These are phyloP conservation scores for Mediolabrus comicus DNA, from an alignment of 108 stramenopile species.

Conservation along the genomic window DNA sequence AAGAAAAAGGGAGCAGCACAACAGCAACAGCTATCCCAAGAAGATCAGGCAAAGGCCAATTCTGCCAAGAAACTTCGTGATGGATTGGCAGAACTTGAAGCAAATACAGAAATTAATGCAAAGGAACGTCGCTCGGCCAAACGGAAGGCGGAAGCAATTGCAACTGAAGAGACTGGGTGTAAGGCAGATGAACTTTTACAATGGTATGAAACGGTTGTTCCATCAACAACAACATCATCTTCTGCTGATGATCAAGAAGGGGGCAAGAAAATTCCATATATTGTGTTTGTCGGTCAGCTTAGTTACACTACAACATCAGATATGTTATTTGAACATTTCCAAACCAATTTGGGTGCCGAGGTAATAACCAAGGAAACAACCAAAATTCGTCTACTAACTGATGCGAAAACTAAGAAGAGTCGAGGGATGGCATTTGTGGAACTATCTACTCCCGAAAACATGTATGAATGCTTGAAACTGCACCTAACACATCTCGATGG, in stretches of 20 bases:
- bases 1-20: not conserved
- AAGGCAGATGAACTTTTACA: not conserved
- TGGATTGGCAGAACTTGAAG: slow-evolving; percentile 49
- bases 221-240: not conserved
- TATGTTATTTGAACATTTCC: slow-evolving; percentile 64
- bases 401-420: slow-evolving; percentile 72
- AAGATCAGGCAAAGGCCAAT: slow-evolving; percentile 16
- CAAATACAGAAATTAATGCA: slow-evolving; percentile 44
- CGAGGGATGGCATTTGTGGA: slow-evolving; percentile 92
- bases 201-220: slow-evolving; percentile 24
- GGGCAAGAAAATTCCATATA: slow-evolving; percentile 60
- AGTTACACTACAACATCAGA: slow-evolving; percentile 81
- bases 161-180: slow-evolving; percentile 56
- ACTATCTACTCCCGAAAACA: slow-evolving; percentile 65
- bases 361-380: slow-evolving; percentile 43
- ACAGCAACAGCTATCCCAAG: not conserved
- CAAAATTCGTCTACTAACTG: slow-evolving; percentile 79
- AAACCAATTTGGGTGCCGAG: slow-evolving; percentile 50
- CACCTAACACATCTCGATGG: slow-evolving; percentile 92
- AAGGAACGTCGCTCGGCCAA: slow-evolving; percentile 78
- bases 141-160: slow-evolving; percentile 76
- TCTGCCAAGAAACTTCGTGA: slow-evolving; percentile 40
- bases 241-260: not conserved
- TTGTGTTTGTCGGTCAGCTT: slow-evolving; percentile 92
- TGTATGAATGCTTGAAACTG: slow-evolving; percentile 83